These are phyloP conservation scores for Sarcodon aspratus DNA, from an alignment of 768 basidiomycete species.

Conservation along the genomic window DNA sequence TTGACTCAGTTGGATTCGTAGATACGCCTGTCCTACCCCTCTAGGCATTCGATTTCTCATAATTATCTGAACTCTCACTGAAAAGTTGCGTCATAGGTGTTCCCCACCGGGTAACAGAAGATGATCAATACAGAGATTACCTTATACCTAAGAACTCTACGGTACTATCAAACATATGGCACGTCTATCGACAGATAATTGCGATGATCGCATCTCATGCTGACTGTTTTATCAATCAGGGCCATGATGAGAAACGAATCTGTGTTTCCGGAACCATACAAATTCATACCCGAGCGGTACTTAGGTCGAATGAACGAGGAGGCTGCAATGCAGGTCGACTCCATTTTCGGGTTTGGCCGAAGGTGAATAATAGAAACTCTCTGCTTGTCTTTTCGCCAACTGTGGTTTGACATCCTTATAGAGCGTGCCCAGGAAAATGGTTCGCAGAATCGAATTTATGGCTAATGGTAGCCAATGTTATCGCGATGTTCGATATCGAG, in stretches of 20 bases:
- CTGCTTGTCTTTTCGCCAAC: no score
- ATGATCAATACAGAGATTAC: slow-evolving; percentile 13
- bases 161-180: not conserved
- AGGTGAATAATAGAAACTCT: no score
- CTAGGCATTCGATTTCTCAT: slow-evolving; percentile 3
- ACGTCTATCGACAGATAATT: not conserved
- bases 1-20: not conserved
- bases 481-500: slow-evolving; percentile 33
- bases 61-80: not conserved
- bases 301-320: not conserved
- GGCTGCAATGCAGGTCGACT: not conserved
- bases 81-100: slow-evolving; percentile 4
- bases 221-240: not conserved
- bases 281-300: not conserved
- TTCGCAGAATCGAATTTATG: slow-evolving; percentile 39
- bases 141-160: slow-evolving; percentile 9
- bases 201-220: not conserved
- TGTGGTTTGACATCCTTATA: slow-evolving; percentile 7
- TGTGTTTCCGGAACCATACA: not conserved
- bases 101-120: slow-evolving; percentile 11
- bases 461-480: slow-evolving; percentile 31
- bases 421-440: slow-evolving; percentile 43
- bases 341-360: not conserved
- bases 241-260: not conserved
- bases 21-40: slow-evolving; percentile 8